These are phyloP conservation scores for Rugiboletus extremiorientalis DNA, from an alignment of 1,284 basidiomycete genomes.

Conservation along the genomic window DNA sequence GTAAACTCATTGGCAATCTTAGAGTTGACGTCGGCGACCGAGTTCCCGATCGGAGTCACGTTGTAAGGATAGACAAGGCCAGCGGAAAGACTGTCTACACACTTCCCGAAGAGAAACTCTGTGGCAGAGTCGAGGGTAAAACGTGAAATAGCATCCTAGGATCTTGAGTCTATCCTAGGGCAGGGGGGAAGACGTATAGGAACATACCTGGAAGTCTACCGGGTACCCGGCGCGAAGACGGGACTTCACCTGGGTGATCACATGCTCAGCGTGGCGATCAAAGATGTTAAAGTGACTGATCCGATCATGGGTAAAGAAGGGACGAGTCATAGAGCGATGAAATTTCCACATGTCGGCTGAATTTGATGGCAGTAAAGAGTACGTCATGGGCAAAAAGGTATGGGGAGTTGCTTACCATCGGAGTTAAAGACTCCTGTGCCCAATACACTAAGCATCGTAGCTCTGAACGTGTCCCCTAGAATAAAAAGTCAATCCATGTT, in stretches of 20 bases:
- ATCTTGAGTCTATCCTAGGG: not conserved
- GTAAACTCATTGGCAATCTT: conserved; percentile 26
- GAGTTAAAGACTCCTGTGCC: conserved; percentile 49
- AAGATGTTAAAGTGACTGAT: conserved; percentile 51
- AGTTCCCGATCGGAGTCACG: conserved; percentile 15
- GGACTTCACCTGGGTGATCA: conserved; percentile 33
- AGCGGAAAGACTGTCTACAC: conserved; percentile 41
- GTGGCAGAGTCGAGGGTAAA: conserved; percentile 58
- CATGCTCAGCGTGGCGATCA: conserved; percentile 38
- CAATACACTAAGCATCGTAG: conserved; percentile 31
- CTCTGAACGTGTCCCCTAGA: conserved; percentile 30
- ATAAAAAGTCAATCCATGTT: conserved; percentile 6
- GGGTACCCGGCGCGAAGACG: conserved; percentile 36
- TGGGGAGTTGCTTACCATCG: conserved; percentile 34
- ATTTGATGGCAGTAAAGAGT: too few species aligned
- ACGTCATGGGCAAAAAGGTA: not conserved
- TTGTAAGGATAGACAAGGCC: conserved; percentile 46
- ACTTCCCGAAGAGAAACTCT: conserved; percentile 53
- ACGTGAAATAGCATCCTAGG: conserved; percentile 39
- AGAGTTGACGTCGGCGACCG: not conserved
- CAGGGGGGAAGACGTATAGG: not conserved
- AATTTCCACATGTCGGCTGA: conserved; percentile 43
- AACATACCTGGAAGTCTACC: conserved; percentile 41
- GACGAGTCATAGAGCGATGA: conserved; percentile 50
- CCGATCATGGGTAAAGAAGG: conserved; percentile 50